Conservation (phyloP, 2,329 filamentous ascomycete species). For the Fusarium sp. region DNA sequence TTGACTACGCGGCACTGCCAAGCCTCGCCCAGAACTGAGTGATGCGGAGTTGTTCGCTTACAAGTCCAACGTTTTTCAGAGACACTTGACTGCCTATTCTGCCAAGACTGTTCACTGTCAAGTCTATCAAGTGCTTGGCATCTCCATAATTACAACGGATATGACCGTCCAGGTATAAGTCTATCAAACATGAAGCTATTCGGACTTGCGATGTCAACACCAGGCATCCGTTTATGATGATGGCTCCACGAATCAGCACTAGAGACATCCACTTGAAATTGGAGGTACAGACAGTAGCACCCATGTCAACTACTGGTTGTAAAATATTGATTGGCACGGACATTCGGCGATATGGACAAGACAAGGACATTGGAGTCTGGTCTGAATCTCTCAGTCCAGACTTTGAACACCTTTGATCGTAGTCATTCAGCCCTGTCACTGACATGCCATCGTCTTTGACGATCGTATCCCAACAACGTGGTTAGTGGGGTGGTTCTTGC, state of each 20-base stretch:
- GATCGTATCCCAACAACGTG: conserved; percentile 24
- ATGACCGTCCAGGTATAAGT: background rate
- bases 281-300: background rate
- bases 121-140: conserved; percentile 3
- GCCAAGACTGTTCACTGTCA: conserved; percentile 15
- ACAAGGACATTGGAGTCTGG: background rate
- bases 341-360: background rate
- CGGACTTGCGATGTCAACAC: background rate
- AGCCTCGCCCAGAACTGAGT: conserved; percentile 25
- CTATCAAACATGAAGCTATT: conserved; percentile 3
- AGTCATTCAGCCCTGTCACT: background rate
- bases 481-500: conserved; percentile 42
- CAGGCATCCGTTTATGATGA: background rate
- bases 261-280: background rate
- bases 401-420: background rate
- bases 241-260: conserved; percentile 2
- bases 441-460: conserved; percentile 11
- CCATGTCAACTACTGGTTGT: background rate
- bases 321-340: background rate
- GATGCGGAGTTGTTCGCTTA: conserved; percentile 23
- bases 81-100: conserved; percentile 2
- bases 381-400: background rate
- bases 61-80: background rate
- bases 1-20: conserved; percentile 40
- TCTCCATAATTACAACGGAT: background rate